phyloP scores from a whole-genome alignment of 2,329 filamentous ascomycete species.

The Hirsutella rhossiliensis region DNA sequence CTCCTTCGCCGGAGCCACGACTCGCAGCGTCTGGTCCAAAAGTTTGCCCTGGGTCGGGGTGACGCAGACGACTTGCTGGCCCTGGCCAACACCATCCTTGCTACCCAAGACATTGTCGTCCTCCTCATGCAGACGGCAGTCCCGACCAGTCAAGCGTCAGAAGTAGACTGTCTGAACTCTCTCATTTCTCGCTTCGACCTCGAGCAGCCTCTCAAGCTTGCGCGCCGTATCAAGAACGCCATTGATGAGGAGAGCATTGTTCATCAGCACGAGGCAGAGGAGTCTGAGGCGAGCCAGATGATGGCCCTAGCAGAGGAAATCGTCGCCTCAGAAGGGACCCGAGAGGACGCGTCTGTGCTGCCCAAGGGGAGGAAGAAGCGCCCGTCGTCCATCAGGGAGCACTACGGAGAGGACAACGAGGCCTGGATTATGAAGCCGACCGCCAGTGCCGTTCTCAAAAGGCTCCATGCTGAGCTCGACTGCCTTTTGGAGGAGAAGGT shows the following conservation, averaged over 20 bases:
- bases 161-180: slow-evolving; percentile 24
- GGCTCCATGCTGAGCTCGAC: slow-evolving; percentile 57
- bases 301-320: slow-evolving; percentile 63
- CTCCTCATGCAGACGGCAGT: slow-evolving; percentile 23
- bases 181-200: slow-evolving; percentile 52
- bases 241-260: slow-evolving; percentile 91
- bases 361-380: slow-evolving; percentile 40
- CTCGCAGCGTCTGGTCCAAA: slow-evolving; percentile 81
- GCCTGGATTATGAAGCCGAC: slow-evolving; percentile 53
- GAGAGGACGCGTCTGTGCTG: slow-evolving; percentile 40
- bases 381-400: slow-evolving; percentile 35
- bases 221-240: slow-evolving; percentile 57
- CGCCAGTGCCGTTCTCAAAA: slow-evolving; percentile 54
- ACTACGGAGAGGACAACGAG: slow-evolving; percentile 48
- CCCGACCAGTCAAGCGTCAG: slow-evolving; percentile 5
- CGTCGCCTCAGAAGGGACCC: slow-evolving; percentile 51
- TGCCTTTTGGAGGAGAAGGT: slow-evolving; percentile 47
- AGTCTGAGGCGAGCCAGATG: slow-evolving; percentile 58
- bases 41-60: slow-evolving; percentile 86
- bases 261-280: slow-evolving; percentile 65
- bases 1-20: slow-evolving; percentile 70
- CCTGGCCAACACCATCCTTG: slow-evolving; percentile 67
- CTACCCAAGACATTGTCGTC: slow-evolving; percentile 53
- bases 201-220: slow-evolving; percentile 53
- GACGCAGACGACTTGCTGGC: slow-evolving; percentile 82